Conservation (phyloP, 305 asterid species). For the Solanum hybrid region DNA sequence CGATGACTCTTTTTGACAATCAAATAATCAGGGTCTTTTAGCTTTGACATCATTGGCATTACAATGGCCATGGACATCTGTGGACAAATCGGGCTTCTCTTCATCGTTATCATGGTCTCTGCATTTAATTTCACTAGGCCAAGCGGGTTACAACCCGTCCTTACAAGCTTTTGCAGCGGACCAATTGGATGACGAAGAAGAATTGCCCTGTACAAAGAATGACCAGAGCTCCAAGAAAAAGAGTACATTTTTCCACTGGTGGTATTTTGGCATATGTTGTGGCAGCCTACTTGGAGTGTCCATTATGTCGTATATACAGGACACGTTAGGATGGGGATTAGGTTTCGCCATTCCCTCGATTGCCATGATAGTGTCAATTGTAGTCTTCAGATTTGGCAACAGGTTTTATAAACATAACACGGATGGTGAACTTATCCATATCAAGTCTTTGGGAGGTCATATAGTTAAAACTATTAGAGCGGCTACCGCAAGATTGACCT, state of each 20-base stretch:
- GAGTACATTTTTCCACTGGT: conserved; percentile 76
- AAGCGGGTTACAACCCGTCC: conserved; percentile 81
- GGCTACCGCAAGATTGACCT: conserved; percentile 24
- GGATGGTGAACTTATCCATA: conserved; percentile 10
- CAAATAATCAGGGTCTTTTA: conserved; percentile 49
- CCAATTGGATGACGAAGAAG: conserved; percentile 44
- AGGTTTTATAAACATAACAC: conserved; percentile 30
- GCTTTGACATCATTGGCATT: conserved; percentile 64
- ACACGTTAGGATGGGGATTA: conserved; percentile 75
- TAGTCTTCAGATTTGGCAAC: conserved; percentile 44
- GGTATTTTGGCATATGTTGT: conserved; percentile 82
- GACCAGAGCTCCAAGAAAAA: conserved; percentile 27
- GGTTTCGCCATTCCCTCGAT: conserved; percentile 79
- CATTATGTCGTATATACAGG: conserved; percentile 73
- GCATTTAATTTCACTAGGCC: conserved; percentile 71
- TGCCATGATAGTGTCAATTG: conserved; percentile 44
- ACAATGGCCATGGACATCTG: conserved; percentile 40
- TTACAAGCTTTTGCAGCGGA: conserved; percentile 92
- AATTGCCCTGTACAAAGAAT: conserved; percentile 26
- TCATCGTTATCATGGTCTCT: conserved; percentile 49
- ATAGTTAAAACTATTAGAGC: conserved; percentile 33
- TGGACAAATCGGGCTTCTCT: conserved; percentile 20
- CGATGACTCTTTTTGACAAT: background rate
- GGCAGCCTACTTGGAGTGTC: conserved; percentile 81
- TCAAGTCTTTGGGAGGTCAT: conserved; percentile 19